These are phyloP conservation scores for Diaporthe batatas DNA, from an alignment of 2,329 filamentous ascomycete genomes.

Conservation along the genomic window DNA sequence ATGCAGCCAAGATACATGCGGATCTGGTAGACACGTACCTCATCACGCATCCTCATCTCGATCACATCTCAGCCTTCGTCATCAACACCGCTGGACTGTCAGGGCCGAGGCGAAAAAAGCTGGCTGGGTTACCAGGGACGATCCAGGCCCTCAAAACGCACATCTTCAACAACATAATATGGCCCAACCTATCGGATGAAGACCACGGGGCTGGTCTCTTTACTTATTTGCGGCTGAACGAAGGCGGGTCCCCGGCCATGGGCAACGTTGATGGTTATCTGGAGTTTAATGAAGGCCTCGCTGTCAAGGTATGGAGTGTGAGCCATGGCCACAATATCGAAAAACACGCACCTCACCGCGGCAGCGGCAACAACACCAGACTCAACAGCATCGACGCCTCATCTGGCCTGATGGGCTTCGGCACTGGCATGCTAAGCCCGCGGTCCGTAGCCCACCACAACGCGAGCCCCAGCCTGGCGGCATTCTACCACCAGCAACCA, in stretches of 20 bases:
- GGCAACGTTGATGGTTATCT: conserved; percentile 88
- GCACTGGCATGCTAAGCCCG: conserved; percentile 46
- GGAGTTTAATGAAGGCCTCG: conserved; percentile 88
- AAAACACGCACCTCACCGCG: conserved; percentile 72
- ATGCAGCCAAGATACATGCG: conserved; percentile 84
- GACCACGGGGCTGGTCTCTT: conserved; percentile 94
- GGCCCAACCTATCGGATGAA: conserved; percentile 97
- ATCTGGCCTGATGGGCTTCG: conserved; percentile 44
- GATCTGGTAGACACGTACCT: conserved; percentile 88
- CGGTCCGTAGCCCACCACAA: conserved; percentile 47
- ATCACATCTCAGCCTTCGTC: conserved; percentile 91
- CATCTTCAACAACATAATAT: conserved; percentile 98
- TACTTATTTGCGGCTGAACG: conserved; percentile 88
- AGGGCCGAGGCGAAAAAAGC: conserved; percentile 83
- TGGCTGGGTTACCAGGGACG: conserved; percentile 89
- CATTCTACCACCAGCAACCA: conserved; percentile 45
- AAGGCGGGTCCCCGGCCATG: conserved; percentile 87
- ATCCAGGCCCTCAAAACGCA: conserved; percentile 92
- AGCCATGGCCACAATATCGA: conserved; percentile 93
- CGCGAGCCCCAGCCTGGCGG: conserved; percentile 43
- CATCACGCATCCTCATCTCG: conserved; percentile 96
- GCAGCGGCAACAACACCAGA: conserved; percentile 66
- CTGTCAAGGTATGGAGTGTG: conserved; percentile 88
- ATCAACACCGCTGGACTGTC: conserved; percentile 92
- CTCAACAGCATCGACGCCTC: conserved; percentile 64